A percentile compares a stretch with the other conserved stretches of the same genome.
These are phyloP conservation scores for Hypoxylon fragiforme DNA, from an alignment of 495 filamentous ascomycete species.

Conservation along the genomic window DNA sequence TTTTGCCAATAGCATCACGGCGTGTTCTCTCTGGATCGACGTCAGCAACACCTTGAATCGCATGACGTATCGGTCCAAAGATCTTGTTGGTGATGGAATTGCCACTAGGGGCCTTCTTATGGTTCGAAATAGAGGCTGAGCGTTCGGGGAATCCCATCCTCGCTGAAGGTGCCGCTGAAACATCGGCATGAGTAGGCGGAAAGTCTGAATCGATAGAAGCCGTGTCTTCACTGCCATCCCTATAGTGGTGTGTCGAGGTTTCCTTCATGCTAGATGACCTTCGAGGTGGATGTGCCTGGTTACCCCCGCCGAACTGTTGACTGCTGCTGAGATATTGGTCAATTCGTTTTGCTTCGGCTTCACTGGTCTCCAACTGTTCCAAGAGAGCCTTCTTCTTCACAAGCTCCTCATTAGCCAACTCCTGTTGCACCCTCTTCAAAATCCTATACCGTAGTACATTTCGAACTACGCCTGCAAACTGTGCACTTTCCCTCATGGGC, in stretches of 20 bases:
- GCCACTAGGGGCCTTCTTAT: slow-evolving; percentile 74
- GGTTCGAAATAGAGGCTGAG: slow-evolving; percentile 45
- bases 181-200: slow-evolving; percentile 81
- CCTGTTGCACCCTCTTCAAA: slow-evolving; percentile 91
- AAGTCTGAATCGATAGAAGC: slow-evolving; percentile 93
- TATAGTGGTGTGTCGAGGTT: slow-evolving; percentile 53
- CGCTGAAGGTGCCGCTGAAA: slow-evolving; percentile 61
- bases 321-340: slow-evolving; percentile 83
- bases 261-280: slow-evolving; percentile 64
- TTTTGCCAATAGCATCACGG: slow-evolving; percentile 93
- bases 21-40: slow-evolving; percentile 91
- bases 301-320: slow-evolving; percentile 50
- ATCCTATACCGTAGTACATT: slow-evolving; percentile 84
- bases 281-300: slow-evolving; percentile 55
- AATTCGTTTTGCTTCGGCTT: slow-evolving; percentile 87
- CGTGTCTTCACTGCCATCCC: slow-evolving; percentile 64
- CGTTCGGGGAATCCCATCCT: slow-evolving; percentile 59
- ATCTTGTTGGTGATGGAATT: slow-evolving; percentile 88
- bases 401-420: slow-evolving; percentile 93
- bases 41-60: slow-evolving; percentile 93
- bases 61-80: slow-evolving; percentile 93
- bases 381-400: slow-evolving; percentile 77
- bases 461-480: slow-evolving; percentile 93
- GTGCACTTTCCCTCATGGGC: slow-evolving; percentile 94
- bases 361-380: slow-evolving; percentile 83